Conservation (phyloP, 345 rosid genomes). For the Excoecaria agallocha region DNA sequence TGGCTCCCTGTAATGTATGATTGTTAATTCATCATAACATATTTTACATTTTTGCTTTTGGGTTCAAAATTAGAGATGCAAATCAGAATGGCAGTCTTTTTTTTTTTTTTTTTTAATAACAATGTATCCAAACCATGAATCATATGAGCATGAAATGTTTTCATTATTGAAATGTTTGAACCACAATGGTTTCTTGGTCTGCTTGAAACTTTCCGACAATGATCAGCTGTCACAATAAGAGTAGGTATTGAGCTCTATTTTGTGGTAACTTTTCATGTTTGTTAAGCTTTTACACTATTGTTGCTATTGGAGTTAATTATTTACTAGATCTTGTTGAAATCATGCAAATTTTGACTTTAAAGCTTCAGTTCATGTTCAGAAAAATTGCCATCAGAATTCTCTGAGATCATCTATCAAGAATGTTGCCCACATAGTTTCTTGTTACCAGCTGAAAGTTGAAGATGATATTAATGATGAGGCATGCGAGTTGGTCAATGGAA, state of each 20-base stretch:
- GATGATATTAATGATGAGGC: conserved; percentile 52
- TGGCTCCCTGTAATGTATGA: neutral
- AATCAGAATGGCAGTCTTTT: neutral
- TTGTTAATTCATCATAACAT: neutral
- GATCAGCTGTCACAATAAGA: too few relatives aligned
- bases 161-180: too few relatives aligned
- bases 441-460: conserved; percentile 41
- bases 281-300: neutral
- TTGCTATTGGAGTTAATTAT: neutral
- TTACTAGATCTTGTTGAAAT: neutral
- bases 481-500: conserved; percentile 72
- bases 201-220: too few relatives aligned
- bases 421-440: conserved; percentile 18
- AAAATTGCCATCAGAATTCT: conserved; percentile 28
- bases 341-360: conserved; percentile 32
- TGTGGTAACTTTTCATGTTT: too few relatives aligned
- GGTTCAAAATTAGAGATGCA: neutral
- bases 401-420: conserved; percentile 15
- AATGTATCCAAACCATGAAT: too few relatives aligned
- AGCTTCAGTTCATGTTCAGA: conserved; percentile 57
- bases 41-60: neutral
- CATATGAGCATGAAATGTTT: too few relatives aligned
- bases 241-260: neutral
- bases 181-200: neutral
- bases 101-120: too few relatives aligned